phyloP scores from a whole-genome alignment of 2,329 filamentous ascomycete species.

The Waltergamsia citrina region DNA sequence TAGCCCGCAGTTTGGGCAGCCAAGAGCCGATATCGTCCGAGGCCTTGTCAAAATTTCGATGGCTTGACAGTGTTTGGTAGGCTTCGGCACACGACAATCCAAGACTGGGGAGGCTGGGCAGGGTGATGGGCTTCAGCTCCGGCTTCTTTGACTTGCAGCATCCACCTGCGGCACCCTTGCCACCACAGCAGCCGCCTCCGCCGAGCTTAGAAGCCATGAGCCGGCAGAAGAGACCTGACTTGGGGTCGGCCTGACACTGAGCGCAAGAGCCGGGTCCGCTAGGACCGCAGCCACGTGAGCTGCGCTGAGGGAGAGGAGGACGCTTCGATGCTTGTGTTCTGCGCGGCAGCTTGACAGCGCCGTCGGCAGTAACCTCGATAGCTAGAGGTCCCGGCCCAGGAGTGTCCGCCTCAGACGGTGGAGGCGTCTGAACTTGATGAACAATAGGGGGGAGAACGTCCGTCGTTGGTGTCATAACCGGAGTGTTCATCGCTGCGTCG shows the following conservation, averaged over 20 bases:
- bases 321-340: slow-evolving; percentile 18
- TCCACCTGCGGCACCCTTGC: slow-evolving; percentile 46
- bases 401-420: slow-evolving; percentile 52
- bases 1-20: slow-evolving; percentile 63
- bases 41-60: slow-evolving; percentile 66
- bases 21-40: slow-evolving; percentile 66
- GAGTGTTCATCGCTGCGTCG: slow-evolving; percentile 39
- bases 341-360: slow-evolving; percentile 49
- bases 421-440: slow-evolving; percentile 45
- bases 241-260: slow-evolving; percentile 68
- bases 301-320: slow-evolving; percentile 14
- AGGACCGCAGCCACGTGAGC: slow-evolving; percentile 40
- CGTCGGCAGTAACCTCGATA: slow-evolving; percentile 50
- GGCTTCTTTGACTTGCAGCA: slow-evolving; percentile 47
- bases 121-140: slow-evolving; percentile 22
- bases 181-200: slow-evolving; percentile 53
- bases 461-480: slow-evolving; percentile 26
- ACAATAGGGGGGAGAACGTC: slow-evolving; percentile 30
- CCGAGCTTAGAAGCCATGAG: slow-evolving; percentile 61
- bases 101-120: slow-evolving; percentile 31
- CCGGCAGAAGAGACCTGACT: slow-evolving; percentile 75
- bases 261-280: slow-evolving; percentile 71
- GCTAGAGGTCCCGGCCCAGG: slow-evolving; percentile 32
- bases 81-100: slow-evolving; percentile 67
- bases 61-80: slow-evolving; percentile 69